phyloP scores from a whole-genome alignment of 257 asterid genomes.

The Capsicum chinense region DNA sequence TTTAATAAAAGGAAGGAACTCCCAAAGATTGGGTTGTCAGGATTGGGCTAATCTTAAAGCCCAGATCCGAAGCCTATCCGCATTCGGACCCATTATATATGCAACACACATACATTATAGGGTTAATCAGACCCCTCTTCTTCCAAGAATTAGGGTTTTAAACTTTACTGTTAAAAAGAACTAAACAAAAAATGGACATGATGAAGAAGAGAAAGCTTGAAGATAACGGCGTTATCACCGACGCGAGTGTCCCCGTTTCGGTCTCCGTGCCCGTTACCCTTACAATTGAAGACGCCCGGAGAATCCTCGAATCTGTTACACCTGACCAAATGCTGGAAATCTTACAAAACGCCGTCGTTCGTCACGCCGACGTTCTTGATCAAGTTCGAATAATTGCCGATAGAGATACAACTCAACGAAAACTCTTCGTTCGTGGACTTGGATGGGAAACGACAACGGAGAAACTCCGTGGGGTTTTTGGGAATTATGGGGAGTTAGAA shows the following conservation, averaged over 20 bases:
- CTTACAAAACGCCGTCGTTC: constrained; percentile 61
- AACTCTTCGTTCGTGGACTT: constrained; percentile 87
- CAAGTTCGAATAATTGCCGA: constrained; percentile 65
- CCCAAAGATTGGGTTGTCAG: too few relatives aligned
- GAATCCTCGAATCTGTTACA: constrained; percentile 64
- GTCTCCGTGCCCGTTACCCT: constrained; percentile 51
- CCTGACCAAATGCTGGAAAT: constrained; percentile 69
- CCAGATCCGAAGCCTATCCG: constrained; percentile 2
- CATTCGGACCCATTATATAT: neutral
- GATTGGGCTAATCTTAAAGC: neutral
- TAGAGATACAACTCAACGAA: constrained; percentile 66
- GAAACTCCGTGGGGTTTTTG: constrained; percentile 64
- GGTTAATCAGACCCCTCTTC: too few relatives aligned
- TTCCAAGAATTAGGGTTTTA: constrained; percentile 30
- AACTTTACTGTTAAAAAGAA: neutral
- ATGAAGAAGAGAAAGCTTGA: constrained; percentile 72
- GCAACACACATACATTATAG: too few relatives aligned
- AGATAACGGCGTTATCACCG: constrained; percentile 55
- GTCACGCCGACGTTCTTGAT: constrained; percentile 73
- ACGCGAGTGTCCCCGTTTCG: constrained; percentile 41
- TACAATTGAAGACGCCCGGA: constrained; percentile 64
- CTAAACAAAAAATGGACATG: constrained; percentile 49
- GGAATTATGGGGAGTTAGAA: constrained; percentile 68
- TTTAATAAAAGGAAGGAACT: too few relatives aligned
- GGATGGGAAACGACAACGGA: constrained; percentile 91